A percentile compares a stretch with the other conserved stretches of the same genome.
These are phyloP conservation scores for Metschnikowia cubensis DNA, from an alignment of 805 yeast species.

Conservation along the genomic window DNA sequence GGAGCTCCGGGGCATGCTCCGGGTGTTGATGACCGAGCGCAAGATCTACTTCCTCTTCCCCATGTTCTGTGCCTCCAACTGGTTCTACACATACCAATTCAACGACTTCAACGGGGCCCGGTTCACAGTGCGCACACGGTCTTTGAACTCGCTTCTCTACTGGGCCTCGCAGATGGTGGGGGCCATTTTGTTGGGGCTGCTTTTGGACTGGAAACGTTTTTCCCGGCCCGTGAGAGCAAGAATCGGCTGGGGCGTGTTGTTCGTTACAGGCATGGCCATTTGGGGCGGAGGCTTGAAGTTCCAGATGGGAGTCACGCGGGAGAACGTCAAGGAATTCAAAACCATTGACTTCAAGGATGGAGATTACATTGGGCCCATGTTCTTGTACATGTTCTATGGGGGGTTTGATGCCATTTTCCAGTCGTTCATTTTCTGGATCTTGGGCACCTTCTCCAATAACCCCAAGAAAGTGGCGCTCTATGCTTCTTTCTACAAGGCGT, in stretches of 20 bases:
- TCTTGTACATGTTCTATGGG: slow-evolving; percentile 61
- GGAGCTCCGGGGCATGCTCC: slow-evolving; percentile 41
- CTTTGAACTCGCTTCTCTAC: slow-evolving; percentile 57
- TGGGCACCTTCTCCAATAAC: slow-evolving; percentile 58
- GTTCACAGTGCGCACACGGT: slow-evolving; percentile 57
- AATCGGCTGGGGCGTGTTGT: slow-evolving; percentile 40
- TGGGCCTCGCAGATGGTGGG: slow-evolving; percentile 62
- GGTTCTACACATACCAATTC: slow-evolving; percentile 65
- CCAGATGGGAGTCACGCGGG: slow-evolving; percentile 41
- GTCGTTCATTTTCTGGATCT: slow-evolving; percentile 52
- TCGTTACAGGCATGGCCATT: slow-evolving; percentile 41
- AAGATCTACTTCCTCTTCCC: slow-evolving; percentile 52
- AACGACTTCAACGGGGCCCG: slow-evolving; percentile 53
- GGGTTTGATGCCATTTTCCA: slow-evolving; percentile 58
- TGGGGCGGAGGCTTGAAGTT: slow-evolving; percentile 60
- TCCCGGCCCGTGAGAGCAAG: slow-evolving; percentile 45
- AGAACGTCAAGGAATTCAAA: slow-evolving; percentile 22
- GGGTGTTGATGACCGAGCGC: slow-evolving; percentile 38
- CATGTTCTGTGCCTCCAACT: slow-evolving; percentile 59
- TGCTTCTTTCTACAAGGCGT: slow-evolving; percentile 60
- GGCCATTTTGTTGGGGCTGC: slow-evolving; percentile 44
- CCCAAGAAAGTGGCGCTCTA: slow-evolving; percentile 52
- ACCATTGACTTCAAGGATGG: slow-evolving; percentile 46
- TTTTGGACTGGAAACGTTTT: slow-evolving; percentile 43
- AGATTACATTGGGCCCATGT: slow-evolving; percentile 54